A percentile compares a stretch with the other conserved stretches of the same genome.
These are phyloP conservation scores for Stemphylium vesicarium DNA, from an alignment of 2,329 filamentous ascomycete species.

Conservation along the genomic window DNA sequence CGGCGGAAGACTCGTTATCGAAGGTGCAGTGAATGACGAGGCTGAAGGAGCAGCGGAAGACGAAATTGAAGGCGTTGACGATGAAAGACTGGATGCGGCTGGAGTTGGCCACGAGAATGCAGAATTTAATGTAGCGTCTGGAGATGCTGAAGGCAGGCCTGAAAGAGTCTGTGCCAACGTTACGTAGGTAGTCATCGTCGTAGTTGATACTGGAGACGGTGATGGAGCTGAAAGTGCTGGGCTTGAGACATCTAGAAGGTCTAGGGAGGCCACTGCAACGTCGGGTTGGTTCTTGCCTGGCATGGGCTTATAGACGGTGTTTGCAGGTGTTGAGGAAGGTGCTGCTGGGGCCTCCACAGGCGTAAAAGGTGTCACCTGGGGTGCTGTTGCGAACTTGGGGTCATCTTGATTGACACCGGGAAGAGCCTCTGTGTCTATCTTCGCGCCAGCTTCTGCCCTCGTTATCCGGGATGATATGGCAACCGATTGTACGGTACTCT, in stretches of 20 bases:
- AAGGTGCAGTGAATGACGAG: neutral
- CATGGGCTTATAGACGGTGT: neutral
- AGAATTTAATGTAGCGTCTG: neutral
- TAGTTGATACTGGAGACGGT: neutral
- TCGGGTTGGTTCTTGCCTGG: conserved; percentile 17
- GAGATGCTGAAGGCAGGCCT: neutral
- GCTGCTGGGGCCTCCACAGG: too few species aligned
- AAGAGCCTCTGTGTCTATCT: conserved; percentile 1
- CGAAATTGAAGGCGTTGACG: too few species aligned
- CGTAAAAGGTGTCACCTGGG: too few species aligned
- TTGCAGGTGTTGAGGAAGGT: too few species aligned
- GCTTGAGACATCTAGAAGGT: neutral
- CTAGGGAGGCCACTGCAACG: neutral
- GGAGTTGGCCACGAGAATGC: neutral
- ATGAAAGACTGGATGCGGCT: neutral
- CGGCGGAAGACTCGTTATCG: neutral
- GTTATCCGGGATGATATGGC: neutral
- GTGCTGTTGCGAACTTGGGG: neutral
- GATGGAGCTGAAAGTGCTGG: neutral
- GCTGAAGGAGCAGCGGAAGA: neutral
- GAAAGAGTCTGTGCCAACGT: neutral
- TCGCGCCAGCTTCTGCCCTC: neutral
- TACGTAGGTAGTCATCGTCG: neutral
- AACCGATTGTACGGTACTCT: neutral
- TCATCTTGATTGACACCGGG: conserved; percentile 13